These are phyloP conservation scores for Bondarzewia mesenterica DNA, from an alignment of 1,284 basidiomycete species.

Conservation along the genomic window DNA sequence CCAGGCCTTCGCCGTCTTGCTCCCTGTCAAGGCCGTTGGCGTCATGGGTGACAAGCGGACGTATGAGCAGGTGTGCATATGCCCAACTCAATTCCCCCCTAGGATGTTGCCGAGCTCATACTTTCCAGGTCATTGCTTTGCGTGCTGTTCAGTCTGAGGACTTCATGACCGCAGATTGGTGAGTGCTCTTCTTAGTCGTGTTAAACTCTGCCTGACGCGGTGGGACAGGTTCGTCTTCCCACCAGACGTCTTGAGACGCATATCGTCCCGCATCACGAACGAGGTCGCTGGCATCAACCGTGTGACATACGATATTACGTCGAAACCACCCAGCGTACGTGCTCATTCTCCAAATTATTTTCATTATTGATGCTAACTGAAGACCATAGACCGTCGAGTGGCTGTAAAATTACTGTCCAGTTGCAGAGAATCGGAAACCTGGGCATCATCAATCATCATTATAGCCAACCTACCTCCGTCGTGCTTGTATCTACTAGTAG, in stretches of 20 bases:
- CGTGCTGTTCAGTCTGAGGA: conserved; percentile 91
- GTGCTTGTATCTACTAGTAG: too few relatives aligned
- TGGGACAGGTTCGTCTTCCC: conserved; percentile 83
- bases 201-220: neutral
- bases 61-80: conserved; percentile 85
- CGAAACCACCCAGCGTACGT: conserved; percentile 88
- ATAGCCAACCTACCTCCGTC: too few relatives aligned
- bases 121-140: conserved; percentile 85
- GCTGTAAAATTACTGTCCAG: conserved; percentile 10
- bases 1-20: conserved; percentile 94
- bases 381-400: conserved; percentile 16
- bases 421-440: too few relatives aligned
- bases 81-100: neutral
- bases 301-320: conserved; percentile 94
- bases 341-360: too few relatives aligned
- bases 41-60: conserved; percentile 97
- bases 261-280: conserved; percentile 97
- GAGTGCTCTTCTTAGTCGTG: conserved; percentile 12
- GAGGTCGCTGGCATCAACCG: conserved; percentile 93
- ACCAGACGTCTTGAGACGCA: conserved; percentile 81
- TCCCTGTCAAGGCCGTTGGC: conserved; percentile 96
- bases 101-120: too few relatives aligned
- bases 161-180: conserved; percentile 98
- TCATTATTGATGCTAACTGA: neutral
- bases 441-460: too few relatives aligned